These are phyloP conservation scores for Kappamyces sp. DNA, from an alignment of 192 early-diverging fungal genomes.

Conservation along the genomic window DNA sequence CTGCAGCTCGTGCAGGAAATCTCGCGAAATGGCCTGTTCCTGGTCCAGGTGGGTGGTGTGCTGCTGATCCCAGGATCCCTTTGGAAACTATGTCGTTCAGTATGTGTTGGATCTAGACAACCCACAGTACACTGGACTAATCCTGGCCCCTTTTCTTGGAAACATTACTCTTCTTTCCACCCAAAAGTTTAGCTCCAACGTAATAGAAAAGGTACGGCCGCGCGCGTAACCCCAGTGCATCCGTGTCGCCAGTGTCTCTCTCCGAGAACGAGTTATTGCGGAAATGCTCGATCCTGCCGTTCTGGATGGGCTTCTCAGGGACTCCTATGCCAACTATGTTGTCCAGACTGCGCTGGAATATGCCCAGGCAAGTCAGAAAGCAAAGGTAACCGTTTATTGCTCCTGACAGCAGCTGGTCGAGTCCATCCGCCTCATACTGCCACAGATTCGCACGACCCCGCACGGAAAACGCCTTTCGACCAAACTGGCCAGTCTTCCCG, in stretches of 20 bases:
- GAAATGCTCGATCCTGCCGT: constrained; percentile 68
- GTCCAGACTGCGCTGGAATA: constrained; percentile 84
- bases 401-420: constrained; percentile 56
- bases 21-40: constrained; percentile 60
- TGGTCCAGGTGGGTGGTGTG: constrained; percentile 42
- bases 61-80: constrained; percentile 61
- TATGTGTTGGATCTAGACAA: constrained; percentile 80
- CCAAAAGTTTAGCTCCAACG: constrained; percentile 90
- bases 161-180: constrained; percentile 71
- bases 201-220: constrained; percentile 73
- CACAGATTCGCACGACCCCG: constrained; percentile 77
- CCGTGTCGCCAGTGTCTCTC: constrained; percentile 65
- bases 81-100: constrained; percentile 91
- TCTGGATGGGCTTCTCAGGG: constrained; percentile 74
- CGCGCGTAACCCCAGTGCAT: constrained; percentile 54
- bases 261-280: constrained; percentile 62
- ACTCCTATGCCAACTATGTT: constrained; percentile 88
- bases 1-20: constrained; percentile 71
- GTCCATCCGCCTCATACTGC: constrained; percentile 70
- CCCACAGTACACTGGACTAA: constrained; percentile 56
- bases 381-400: constrained; percentile 31
- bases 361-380: constrained; percentile 65
- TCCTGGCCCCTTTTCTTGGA: constrained; percentile 70
- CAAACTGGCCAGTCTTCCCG: constrained; percentile 3
- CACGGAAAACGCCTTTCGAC: constrained; percentile 75